Evolutionary conservation across 768 basidiomycete genomes (phyloP), one percentile per base, ranked within the genome.

Genomic region (Russula olivacea): DNA sequence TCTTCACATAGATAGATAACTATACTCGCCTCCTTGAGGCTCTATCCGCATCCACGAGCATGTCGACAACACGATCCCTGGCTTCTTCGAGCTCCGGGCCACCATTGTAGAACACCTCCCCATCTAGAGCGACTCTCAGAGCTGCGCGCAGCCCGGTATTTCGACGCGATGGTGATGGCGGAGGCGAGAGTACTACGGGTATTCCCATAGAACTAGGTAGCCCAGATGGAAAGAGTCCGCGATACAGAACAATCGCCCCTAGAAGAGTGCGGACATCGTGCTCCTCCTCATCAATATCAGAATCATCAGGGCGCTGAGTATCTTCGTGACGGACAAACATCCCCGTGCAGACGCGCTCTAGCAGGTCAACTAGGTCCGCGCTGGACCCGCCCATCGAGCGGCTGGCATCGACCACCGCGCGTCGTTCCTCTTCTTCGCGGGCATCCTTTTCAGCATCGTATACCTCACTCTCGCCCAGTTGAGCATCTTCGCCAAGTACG

Each of bases 61-160:
- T 77, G 74, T 92, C 90, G 52, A 90, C 87, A 40, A 84, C 85
- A n/a, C 79, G 74, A 72, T 91, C 90, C 61, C 85, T 78, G 52
- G 88, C 89, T 63, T 91, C 88, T 71, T 91, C 89, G 58, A 91
- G 71, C 30, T 71, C 66, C 45, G 71, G 68, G 34, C 70, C 70
- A 28, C 67, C 73, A 25, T 59, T 68, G 58, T 78, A 78, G 68
- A 84, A 83, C 56, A 79, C 81, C 25, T 71, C 73, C 41, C 76
- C 77, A 25, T 85, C 89, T 43, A 91, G 75, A 36, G 78, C 79
- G 15, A 77, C 76, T 63, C 85, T 76, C 58, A 91, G 71, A 47
- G 75, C 73, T 50, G 75, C 73, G 56, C 79, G 73, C 62, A 81
- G 71, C 61, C 72, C 77, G 53, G 72, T 71, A 52, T 79, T 79